Evolutionary conservation across 495 filamentous ascomycete genomes (phyloP).

Genomic region (Daldinia vernicosa): DNA sequence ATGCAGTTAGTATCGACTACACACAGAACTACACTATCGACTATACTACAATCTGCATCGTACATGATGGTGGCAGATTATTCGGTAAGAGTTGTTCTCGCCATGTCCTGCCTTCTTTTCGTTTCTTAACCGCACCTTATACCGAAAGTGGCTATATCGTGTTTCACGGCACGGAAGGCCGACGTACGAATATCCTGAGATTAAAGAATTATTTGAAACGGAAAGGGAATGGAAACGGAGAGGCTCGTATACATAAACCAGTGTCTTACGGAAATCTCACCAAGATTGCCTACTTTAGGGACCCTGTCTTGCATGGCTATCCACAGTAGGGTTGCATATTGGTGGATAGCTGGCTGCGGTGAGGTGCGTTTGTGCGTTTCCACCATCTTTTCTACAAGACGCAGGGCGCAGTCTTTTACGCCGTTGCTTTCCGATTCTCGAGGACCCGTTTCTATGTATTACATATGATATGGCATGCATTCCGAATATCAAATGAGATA

Average conservation of each 20-base stretch:
- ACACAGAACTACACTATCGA: background rate
- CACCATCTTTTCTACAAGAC: conserved; percentile 10
- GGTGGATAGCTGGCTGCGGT: conserved; percentile 20
- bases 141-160: conserved; percentile 17
- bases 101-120: conserved; percentile 29
- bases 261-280: conserved; percentile 23
- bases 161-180: conserved; percentile 21
- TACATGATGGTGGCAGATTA: background rate
- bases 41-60: background rate
- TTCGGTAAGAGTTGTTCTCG: conserved; percentile 2
- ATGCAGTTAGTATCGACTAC: background rate
- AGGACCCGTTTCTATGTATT: conserved; percentile 1
- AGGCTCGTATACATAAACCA: background rate
- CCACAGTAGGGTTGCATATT: conserved; percentile 9
- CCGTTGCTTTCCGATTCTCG: conserved; percentile 26
- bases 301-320: conserved; percentile 26
- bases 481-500: conserved; percentile 4
- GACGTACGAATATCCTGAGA: background rate
- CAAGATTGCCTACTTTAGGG: conserved; percentile 1
- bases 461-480: background rate
- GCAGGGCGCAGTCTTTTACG: conserved; percentile 35
- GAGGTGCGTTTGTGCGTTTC: background rate
- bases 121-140: background rate
- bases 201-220: background rate
- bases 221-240: conserved; percentile 16